A percentile compares a stretch with the other conserved stretches of the same genome.
These are phyloP conservation scores for Pichia insulana DNA, from an alignment of 805 yeast genomes.

Conservation along the genomic window DNA sequence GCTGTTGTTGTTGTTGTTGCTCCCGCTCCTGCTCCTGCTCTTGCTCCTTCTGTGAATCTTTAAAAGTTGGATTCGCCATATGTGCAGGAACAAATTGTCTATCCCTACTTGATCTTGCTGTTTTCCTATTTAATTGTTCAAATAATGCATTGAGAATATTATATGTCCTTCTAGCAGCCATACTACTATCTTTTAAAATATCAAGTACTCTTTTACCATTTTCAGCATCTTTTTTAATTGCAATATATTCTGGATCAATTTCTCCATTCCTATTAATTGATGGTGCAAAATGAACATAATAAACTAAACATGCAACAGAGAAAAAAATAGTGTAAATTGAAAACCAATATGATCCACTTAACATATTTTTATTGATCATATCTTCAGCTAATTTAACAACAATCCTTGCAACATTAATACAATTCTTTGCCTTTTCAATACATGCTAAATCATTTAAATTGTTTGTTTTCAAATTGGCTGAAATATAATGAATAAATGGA, in stretches of 20 bases:
- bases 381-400: constrained; percentile 76
- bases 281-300: constrained; percentile 55
- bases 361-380: constrained; percentile 60
- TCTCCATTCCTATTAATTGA: constrained; percentile 28
- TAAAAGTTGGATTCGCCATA: constrained; percentile 7
- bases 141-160: constrained; percentile 71
- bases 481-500: constrained; percentile 79
- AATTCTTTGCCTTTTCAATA: constrained; percentile 66
- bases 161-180: constrained; percentile 75
- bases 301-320: constrained; percentile 78
- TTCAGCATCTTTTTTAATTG: constrained; percentile 67
- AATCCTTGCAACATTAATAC: constrained; percentile 75
- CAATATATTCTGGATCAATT: constrained; percentile 43
- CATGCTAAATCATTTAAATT: constrained; percentile 46
- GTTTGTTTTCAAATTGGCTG: constrained; percentile 37
- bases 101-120: constrained; percentile 37
- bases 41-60: constrained; percentile 3
- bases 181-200: constrained; percentile 59
- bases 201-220: constrained; percentile 69
- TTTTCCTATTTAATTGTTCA: constrained; percentile 66
- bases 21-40: constrained; percentile 7
- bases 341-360: constrained; percentile 87
- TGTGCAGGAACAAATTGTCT: constrained; percentile 11
- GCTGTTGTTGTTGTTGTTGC: not conserved
- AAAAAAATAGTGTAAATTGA: constrained; percentile 83